Conservation (phyloP, 768 basidiomycete genomes). For the Floccularia luteovirens region DNA sequence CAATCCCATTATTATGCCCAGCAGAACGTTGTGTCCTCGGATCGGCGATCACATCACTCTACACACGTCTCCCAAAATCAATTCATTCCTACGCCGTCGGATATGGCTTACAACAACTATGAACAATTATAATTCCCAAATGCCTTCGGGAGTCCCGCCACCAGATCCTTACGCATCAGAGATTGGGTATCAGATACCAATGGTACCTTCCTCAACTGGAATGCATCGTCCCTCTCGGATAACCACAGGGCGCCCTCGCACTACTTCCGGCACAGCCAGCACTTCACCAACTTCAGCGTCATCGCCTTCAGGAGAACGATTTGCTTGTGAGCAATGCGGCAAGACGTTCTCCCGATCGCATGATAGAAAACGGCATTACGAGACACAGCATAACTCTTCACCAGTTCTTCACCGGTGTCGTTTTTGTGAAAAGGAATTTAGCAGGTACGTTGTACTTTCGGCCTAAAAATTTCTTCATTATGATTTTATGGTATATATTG, state of each 20-base stretch:
- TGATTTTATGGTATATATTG: conserved; percentile 8
- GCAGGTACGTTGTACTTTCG: conserved; percentile 35
- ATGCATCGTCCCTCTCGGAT: conserved; percentile 26
- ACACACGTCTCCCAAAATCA: conserved; percentile 12
- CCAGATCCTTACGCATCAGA: conserved; percentile 13
- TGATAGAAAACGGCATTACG: conserved; percentile 76
- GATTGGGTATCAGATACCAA: conserved; percentile 18
- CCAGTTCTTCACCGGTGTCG: conserved; percentile 65
- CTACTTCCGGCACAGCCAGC: conserved; percentile 21
- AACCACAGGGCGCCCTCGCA: conserved; percentile 32
- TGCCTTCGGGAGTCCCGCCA: conserved; percentile 13
- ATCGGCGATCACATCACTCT: conserved; percentile 10
- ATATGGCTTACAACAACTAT: conserved; percentile 26
- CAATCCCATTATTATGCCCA: conserved; percentile 13
- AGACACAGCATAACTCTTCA: conserved; percentile 62
- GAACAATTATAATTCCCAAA: conserved; percentile 16
- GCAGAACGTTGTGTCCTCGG: conserved; percentile 11
- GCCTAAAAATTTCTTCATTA: conserved; percentile 6
- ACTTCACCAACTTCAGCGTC: conserved; percentile 26
- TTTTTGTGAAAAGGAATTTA: conserved; percentile 72
- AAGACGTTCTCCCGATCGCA: conserved; percentile 77
- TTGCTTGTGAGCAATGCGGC: conserved; percentile 66
- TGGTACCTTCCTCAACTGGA: conserved; percentile 20
- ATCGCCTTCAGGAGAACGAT: conserved; percentile 51
- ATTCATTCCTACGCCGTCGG: conserved; percentile 45